A percentile compares a stretch with the other conserved stretches of the same genome.
These are phyloP conservation scores for Calonectria leucothoes DNA, from an alignment of 2,329 filamentous ascomycete genomes.

Conservation along the genomic window DNA sequence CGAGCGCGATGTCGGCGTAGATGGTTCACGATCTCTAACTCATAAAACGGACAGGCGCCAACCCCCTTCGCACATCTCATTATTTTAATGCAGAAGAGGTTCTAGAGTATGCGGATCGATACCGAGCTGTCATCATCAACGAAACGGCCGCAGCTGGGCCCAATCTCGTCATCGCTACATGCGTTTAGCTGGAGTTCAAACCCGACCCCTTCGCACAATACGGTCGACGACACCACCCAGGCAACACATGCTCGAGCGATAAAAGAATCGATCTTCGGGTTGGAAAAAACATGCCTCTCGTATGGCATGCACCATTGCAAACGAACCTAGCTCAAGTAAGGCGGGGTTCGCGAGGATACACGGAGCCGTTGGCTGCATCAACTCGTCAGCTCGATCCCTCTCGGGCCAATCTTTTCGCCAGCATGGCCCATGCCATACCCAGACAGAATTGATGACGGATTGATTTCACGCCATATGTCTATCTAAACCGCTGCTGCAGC, in stretches of 20 bases:
- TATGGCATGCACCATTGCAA: conserved; percentile 20
- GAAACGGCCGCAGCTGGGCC: conserved; percentile 22
- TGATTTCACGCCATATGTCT: conserved; percentile 19
- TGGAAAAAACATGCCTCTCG: conserved; percentile 23
- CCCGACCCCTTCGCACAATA: conserved; percentile 15
- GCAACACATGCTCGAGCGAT: conserved; percentile 12
- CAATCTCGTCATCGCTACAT: conserved; percentile 12
- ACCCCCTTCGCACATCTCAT: conserved; percentile 25
- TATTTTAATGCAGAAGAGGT: conserved; percentile 27
- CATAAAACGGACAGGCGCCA: conserved; percentile 22
- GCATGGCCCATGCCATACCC: not conserved
- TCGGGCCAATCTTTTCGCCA: conserved; percentile 22
- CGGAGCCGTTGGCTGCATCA: conserved; percentile 9
- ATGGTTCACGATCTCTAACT: conserved; percentile 27
- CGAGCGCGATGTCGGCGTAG: not conserved
- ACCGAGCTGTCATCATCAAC: conserved; percentile 22
- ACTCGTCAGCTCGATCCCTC: conserved; percentile 12
- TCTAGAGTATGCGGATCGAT: conserved; percentile 23
- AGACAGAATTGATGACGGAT: conserved; percentile 13
- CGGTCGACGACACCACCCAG: conserved; percentile 8
- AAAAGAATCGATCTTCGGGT: conserved; percentile 10
- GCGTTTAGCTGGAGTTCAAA: not conserved
- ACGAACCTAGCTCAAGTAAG: conserved; percentile 18
- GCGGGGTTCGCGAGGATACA: conserved; percentile 17
- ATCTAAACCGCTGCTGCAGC: conserved; percentile 24